Evolutionary conservation across 208 protist genomes (phyloP), one percentile per base, ranked within the genome.

Genomic region (Herpetomonas samuelpessoai): DNA sequence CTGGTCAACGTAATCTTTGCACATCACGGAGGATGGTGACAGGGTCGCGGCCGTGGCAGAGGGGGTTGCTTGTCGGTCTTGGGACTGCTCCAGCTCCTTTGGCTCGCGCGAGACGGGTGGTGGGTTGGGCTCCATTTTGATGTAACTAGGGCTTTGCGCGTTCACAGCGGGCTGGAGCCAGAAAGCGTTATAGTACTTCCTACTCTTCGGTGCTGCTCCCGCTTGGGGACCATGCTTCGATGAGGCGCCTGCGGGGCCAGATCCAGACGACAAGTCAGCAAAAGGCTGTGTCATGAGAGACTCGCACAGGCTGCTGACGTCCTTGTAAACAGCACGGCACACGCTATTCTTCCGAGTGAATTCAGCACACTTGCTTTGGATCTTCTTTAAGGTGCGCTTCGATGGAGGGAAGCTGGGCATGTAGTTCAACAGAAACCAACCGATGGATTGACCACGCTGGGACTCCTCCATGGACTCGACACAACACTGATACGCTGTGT

Each of bases 1-100:
- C 60, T 94, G 88, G 57, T 87, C 75, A 10, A 88, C 62, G 62
- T 94, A 92, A 59, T 83, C 78, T 54, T 76, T 81, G 62, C 79
- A 86, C 44, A 48, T 22, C 16, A 48, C 44, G 18, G 44, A 48
- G 10, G 9, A 22, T 19, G 44, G 44, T 19, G 44, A 48, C 44
- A 48, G 44, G 3, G 9, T 4, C 7, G 16, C 44, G 22, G 4
- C 35, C 35, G 35, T 14, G 6, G 6, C 35, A 14, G 35, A 6
- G 9, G 14, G 6, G 6, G 35, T 41, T 14, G 35, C 35, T 18
- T 14, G 35, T 41, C 35, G 35, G 6, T 41, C 9, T 14, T 41
- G 35, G 9, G 6, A 14, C 14, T 41, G 35, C 14, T 41, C 9
- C 14, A 18, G 35, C 14, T 41, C 9, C 14, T 41, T 41, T n/a